Conservation (phyloP, 2,329 filamentous ascomycete genomes). For the Beauveria brongniartii region DNA sequence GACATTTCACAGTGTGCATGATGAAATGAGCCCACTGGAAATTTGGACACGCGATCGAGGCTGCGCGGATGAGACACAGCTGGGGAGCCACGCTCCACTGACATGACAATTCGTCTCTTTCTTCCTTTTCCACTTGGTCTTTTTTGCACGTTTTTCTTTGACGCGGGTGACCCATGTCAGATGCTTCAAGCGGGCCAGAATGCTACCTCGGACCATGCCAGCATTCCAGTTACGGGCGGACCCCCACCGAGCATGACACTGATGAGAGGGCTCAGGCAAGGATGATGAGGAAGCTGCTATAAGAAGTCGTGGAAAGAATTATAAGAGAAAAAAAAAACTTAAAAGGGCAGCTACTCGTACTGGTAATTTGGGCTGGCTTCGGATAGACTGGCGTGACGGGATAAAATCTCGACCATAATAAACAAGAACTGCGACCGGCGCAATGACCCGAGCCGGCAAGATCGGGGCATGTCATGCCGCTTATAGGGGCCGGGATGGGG, state of each 20-base stretch:
- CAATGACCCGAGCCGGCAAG: neutral
- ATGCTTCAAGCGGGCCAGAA: neutral
- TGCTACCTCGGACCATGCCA: neutral
- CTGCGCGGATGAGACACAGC: neutral
- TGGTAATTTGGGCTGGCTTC: too few relatives aligned
- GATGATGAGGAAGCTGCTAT: neutral
- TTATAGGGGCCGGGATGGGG: neutral
- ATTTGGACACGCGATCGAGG: neutral
- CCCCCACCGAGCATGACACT: neutral
- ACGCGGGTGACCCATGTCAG: neutral
- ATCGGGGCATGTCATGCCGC: neutral
- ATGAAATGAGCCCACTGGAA: neutral
- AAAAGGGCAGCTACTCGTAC: neutral
- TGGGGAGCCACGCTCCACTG: neutral
- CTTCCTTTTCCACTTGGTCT: neutral
- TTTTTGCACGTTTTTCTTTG: neutral
- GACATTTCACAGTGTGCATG: constrained; percentile 2
- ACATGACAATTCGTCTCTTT: neutral
- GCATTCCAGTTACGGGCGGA: neutral
- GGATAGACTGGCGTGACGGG: too few relatives aligned
- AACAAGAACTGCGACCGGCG: too few relatives aligned
- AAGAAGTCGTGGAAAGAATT: neutral
- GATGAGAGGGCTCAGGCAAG: too few relatives aligned
- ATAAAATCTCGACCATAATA: too few relatives aligned
- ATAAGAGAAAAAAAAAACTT: neutral